These are phyloP conservation scores for Candida tunisiensis DNA, from an alignment of 1,139 yeast species.

Conservation along the genomic window DNA sequence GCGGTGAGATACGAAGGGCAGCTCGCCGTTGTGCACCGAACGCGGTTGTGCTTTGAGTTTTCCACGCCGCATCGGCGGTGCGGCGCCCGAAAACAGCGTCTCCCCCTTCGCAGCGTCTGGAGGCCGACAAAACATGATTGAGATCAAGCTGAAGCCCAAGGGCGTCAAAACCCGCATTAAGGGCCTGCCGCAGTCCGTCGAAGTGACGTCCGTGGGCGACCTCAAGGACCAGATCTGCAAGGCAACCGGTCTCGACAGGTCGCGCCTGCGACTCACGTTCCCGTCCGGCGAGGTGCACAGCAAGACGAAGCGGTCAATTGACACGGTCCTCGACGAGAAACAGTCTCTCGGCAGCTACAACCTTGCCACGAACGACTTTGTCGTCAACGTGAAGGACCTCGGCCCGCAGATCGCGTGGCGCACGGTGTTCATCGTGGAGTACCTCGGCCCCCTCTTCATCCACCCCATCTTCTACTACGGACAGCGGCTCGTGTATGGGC, in stretches of 20 bases:
- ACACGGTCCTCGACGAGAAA: conserved; percentile 20
- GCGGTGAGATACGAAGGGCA: no score
- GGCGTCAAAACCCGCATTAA: no score
- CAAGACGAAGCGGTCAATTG: conserved; percentile 9
- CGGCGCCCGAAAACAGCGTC: no score
- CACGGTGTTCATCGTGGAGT: conserved; percentile 73
- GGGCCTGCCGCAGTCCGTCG: no score
- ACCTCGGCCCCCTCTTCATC: conserved; percentile 72
- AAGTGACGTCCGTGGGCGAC: conserved; percentile 10
- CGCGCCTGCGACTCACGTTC: conserved; percentile 19
- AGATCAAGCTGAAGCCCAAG: no score
- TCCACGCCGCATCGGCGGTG: no score
- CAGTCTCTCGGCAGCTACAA: conserved; percentile 19
- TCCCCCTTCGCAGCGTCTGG: no score
- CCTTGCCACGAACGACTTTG: conserved; percentile 15
- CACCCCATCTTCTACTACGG: conserved; percentile 51
- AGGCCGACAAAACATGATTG: no score
- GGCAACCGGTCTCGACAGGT: conserved; percentile 14
- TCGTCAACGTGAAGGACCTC: conserved; percentile 55
- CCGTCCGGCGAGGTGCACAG: conserved; percentile 14
- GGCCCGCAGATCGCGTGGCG: conserved; percentile 94
- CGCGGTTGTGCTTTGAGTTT: no score
- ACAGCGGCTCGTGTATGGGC: conserved; percentile 20
- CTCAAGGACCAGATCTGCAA: conserved; percentile 11
- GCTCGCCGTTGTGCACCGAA: no score